Percentiles rank a stretch among this genome's conserved stretches.
Conservation (phyloP, 768 basidiomycete genomes). For the Mycena amicta region DNA sequence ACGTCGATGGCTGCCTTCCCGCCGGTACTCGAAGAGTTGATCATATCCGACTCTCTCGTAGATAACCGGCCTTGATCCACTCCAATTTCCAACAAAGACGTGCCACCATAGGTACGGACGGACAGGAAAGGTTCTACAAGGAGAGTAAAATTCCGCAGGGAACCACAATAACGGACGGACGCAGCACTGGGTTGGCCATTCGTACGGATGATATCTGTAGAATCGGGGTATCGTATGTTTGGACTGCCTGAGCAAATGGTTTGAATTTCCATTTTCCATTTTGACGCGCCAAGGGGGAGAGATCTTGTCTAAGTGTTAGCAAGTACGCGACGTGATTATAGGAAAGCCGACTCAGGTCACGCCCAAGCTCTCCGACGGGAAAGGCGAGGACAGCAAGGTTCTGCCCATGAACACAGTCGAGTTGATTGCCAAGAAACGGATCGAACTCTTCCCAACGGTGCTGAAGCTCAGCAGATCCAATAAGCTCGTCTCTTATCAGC, state of each 20-base stretch:
- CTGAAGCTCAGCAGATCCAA: conserved; percentile 42
- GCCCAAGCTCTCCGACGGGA: conserved; percentile 62
- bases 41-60: conserved; percentile 36
- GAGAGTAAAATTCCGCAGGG: background rate
- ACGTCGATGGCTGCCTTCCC: conserved; percentile 50
- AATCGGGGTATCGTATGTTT: conserved; percentile 68
- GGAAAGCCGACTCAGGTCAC: conserved; percentile 62
- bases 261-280: conserved; percentile 34
- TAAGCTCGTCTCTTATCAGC: conserved; percentile 59
- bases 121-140: conserved; percentile 35
- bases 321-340: too few relatives aligned
- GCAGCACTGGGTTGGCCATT: background rate
- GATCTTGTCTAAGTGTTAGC: conserved; percentile 40
- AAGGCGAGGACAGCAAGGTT: conserved; percentile 48
- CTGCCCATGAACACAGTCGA: conserved; percentile 37
- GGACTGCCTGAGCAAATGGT: conserved; percentile 43
- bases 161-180: background rate
- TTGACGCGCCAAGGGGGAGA: conserved; percentile 43
- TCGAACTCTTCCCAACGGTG: conserved; percentile 50
- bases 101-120: conserved; percentile 50
- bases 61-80: conserved; percentile 12
- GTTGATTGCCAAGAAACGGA: conserved; percentile 56
- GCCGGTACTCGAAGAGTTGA: conserved; percentile 44
- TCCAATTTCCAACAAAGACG: conserved; percentile 42
- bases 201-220: conserved; percentile 53